Percentiles rank a stretch among this genome's conserved stretches.
These are phyloP conservation scores for Triticum turgidum DNA, from an alignment of 176 grass and related monocot species.

Conservation along the genomic window DNA sequence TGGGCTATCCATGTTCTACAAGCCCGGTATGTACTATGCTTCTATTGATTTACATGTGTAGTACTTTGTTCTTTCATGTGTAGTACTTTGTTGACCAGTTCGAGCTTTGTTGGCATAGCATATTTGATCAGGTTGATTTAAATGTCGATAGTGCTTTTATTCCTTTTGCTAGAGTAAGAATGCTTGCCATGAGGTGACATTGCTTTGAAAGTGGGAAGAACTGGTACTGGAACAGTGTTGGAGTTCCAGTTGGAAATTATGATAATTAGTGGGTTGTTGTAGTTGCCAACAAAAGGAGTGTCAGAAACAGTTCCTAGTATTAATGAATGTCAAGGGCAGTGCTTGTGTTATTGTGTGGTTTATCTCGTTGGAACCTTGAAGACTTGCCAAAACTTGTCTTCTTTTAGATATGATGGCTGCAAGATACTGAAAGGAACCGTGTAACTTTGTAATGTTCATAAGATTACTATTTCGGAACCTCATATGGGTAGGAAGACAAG, in stretches of 20 bases:
- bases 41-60: constrained; percentile 5
- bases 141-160: background rate
- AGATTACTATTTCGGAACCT: background rate
- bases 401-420: too few relatives aligned
- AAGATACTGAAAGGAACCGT: too few relatives aligned
- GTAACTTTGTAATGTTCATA: background rate
- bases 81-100: background rate
- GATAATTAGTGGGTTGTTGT: background rate
- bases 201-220: constrained; percentile 5
- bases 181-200: background rate
- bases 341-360: constrained; percentile 1
- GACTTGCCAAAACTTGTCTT: background rate
- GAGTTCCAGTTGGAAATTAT: background rate
- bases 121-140: background rate
- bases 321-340: background rate
- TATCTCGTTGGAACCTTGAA: background rate
- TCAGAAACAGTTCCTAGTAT: background rate
- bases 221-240: background rate
- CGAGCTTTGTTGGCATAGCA: background rate
- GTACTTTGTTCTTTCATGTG: background rate
- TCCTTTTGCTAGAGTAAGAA: background rate
- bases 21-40: constrained; percentile 56
- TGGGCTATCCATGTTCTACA: constrained; percentile 94
- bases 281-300: background rate
- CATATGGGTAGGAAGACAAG: background rate